Evolutionary conservation across 345 rosid genomes (phyloP).

Genomic region (Hypericum perforatum): DNA sequence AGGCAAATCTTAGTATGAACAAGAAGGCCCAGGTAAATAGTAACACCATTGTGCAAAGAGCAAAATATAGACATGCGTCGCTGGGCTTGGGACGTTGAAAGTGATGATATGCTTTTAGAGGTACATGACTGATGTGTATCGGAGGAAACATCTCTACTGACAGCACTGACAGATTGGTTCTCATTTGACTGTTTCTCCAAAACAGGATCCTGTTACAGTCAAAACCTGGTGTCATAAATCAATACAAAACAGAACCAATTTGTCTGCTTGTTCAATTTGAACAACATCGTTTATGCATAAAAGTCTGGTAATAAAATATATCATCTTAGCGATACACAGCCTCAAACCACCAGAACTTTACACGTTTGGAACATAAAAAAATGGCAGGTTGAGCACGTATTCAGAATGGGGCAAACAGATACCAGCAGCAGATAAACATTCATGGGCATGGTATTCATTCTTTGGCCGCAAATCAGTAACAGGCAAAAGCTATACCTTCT

Average conservation of each 20-base stretch:
- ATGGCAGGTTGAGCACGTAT: not conserved
- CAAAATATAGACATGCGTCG: slow-evolving; percentile 89
- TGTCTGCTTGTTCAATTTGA: no score
- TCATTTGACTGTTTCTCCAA: slow-evolving; percentile 39
- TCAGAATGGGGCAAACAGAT: not conserved
- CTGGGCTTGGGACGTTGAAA: slow-evolving; percentile 59
- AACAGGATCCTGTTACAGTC: slow-evolving; percentile 35
- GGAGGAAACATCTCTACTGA: slow-evolving; percentile 31
- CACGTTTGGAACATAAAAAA: not conserved
- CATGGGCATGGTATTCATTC: not conserved
- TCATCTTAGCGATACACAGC: no score
- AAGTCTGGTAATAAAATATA: no score
- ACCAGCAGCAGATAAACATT: not conserved
- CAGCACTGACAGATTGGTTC: slow-evolving; percentile 24
- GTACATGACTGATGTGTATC: slow-evolving; percentile 35
- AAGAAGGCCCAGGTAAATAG: not conserved
- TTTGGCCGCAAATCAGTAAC: not conserved
- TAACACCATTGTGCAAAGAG: slow-evolving; percentile 89
- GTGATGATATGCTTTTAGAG: slow-evolving; percentile 28
- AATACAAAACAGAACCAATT: no score
- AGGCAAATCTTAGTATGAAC: no score
- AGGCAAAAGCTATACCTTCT: slow-evolving; percentile 40
- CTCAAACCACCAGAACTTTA: no score
- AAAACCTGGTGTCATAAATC: no score
- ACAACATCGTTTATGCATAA: no score